These are phyloP conservation scores for Annulohypoxylon bovei DNA, from an alignment of 495 filamentous ascomycete genomes.

Conservation along the genomic window DNA sequence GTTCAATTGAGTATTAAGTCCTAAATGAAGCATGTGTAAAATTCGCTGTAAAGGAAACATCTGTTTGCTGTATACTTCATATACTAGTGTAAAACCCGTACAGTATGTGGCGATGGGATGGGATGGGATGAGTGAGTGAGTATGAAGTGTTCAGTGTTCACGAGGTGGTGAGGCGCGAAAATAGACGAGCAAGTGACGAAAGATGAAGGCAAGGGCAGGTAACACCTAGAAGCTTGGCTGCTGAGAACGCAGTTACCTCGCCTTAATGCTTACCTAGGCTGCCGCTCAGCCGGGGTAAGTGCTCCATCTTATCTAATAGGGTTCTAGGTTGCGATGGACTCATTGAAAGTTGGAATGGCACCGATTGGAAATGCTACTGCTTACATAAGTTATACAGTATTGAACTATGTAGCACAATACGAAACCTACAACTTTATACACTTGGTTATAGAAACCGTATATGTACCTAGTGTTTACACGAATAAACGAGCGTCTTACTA, in stretches of 20 bases:
- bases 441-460: neutral
- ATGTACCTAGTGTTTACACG: neutral
- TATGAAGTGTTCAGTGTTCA: neutral
- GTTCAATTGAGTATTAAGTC: neutral
- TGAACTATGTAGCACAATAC: neutral
- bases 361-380: neutral
- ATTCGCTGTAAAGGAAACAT: slow-evolving; percentile 20
- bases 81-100: neutral
- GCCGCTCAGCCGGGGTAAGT: neutral
- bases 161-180: neutral
- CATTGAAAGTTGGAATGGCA: neutral
- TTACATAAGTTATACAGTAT: neutral
- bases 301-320: neutral
- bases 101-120: neutral
- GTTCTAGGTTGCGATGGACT: neutral
- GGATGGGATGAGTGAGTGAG: neutral
- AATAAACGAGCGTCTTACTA: too few relatives aligned
- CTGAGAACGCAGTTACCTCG: neutral
- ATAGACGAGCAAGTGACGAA: neutral
- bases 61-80: slow-evolving; percentile 8
- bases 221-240: neutral
- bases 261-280: neutral
- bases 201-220: neutral
- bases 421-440: neutral
- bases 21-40: slow-evolving; percentile 23